These are phyloP conservation scores for Lyophyllum semitale DNA, from an alignment of 768 basidiomycete species.

Conservation along the genomic window DNA sequence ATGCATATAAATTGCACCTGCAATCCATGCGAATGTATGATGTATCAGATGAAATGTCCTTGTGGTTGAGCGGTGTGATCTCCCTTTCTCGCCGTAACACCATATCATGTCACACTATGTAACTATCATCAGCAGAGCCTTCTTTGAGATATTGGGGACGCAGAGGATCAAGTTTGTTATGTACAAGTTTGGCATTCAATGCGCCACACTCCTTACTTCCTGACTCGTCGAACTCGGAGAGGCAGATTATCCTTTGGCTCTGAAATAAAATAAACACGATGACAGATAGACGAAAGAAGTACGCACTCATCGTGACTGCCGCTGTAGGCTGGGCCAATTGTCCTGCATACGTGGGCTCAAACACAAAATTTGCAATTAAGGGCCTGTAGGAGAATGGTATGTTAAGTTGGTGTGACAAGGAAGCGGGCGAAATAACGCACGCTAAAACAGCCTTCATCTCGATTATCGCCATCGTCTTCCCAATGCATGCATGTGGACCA, in stretches of 20 bases:
- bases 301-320: slow-evolving; percentile 51
- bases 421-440: slow-evolving; percentile 17
- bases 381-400: slow-evolving; percentile 22
- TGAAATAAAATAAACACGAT: slow-evolving; percentile 8
- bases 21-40: no score
- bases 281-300: not conserved
- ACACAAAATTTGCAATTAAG: slow-evolving; percentile 44
- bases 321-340: slow-evolving; percentile 42
- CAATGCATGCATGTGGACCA: slow-evolving; percentile 44
- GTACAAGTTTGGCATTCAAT: not conserved
- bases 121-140: no score
- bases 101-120: no score
- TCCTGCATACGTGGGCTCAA: slow-evolving; percentile 41
- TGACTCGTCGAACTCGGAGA: slow-evolving; percentile 20
- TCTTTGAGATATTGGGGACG: no score
- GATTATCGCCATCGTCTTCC: slow-evolving; percentile 44
- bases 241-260: slow-evolving; percentile 44
- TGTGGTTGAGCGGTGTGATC: no score
- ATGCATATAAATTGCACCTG: no score
- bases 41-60: no score
- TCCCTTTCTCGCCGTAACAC: no score
- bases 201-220: not conserved
- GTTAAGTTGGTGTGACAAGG: not conserved
- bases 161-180: no score
- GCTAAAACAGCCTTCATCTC: slow-evolving; percentile 45